These are phyloP conservation scores for Sungouiella blattae DNA, from an alignment of 805 yeast species.

Conservation along the genomic window DNA sequence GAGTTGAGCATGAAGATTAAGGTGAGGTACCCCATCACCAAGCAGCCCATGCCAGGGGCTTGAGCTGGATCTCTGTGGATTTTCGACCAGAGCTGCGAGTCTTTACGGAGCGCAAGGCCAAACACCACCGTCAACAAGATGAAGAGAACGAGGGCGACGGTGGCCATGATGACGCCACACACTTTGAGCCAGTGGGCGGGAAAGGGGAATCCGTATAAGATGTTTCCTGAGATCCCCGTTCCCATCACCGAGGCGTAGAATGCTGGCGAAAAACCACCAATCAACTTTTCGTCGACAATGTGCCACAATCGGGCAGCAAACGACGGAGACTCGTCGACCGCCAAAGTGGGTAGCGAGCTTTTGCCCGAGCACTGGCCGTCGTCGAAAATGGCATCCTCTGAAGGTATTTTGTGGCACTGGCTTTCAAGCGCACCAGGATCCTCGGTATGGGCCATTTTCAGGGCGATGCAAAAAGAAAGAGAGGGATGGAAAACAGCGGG, in stretches of 20 bases:
- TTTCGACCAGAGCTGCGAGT: slow-evolving; percentile 18
- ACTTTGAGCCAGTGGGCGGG: slow-evolving; percentile 54
- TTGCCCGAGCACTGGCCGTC: no score
- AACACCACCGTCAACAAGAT: slow-evolving; percentile 41
- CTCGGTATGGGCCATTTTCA: no score
- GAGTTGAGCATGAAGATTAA: slow-evolving; percentile 54
- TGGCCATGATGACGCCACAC: slow-evolving; percentile 63
- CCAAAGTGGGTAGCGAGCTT: no score
- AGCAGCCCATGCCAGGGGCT: slow-evolving; percentile 71
- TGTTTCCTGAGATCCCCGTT: slow-evolving; percentile 64
- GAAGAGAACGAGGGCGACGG: slow-evolving; percentile 49
- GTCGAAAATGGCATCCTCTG: no score
- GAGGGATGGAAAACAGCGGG: no score
- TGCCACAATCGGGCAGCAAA: no score
- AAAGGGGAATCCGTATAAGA: slow-evolving; percentile 66
- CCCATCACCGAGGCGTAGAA: slow-evolving; percentile 85
- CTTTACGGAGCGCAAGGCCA: slow-evolving; percentile 34
- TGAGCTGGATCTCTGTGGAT: slow-evolving; percentile 35
- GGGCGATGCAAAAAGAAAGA: no score
- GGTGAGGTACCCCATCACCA: slow-evolving; percentile 76
- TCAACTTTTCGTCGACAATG: no score
- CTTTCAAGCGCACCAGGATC: no score
- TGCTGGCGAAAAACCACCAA: slow-evolving; percentile 39
- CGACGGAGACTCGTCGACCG: no score
- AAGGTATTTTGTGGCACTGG: no score